Evolutionary conservation across 768 basidiomycete species (phyloP).

Genomic region (Butyriboletus loyo): DNA sequence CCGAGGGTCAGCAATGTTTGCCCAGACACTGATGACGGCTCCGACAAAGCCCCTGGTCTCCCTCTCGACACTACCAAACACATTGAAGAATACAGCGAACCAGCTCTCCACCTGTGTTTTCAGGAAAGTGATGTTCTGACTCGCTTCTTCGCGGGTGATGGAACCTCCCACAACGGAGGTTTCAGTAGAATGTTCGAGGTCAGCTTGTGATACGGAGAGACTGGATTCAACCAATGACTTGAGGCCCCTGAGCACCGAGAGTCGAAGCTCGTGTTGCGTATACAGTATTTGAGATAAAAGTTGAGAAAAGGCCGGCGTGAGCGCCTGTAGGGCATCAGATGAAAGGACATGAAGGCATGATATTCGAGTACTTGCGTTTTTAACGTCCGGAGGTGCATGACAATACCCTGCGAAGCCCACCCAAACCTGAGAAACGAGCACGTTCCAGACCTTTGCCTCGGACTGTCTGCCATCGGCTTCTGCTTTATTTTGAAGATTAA

Average conservation of each 20-base stretch:
- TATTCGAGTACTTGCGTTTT: conserved; percentile 45
- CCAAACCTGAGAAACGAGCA: conserved; percentile 93
- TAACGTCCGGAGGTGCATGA: conserved; percentile 71
- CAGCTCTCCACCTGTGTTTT: conserved; percentile 84
- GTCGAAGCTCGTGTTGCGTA: conserved; percentile 78
- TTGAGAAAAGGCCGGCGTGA: conserved; percentile 76
- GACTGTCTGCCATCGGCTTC: conserved; percentile 68
- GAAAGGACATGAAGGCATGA: background rate
- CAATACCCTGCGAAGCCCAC: conserved; percentile 89
- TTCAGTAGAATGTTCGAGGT: conserved; percentile 29
- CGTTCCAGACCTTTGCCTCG: conserved; percentile 95
- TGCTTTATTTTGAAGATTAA: conserved; percentile 79
- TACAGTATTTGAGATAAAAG: conserved; percentile 94
- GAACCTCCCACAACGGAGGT: conserved; percentile 22
- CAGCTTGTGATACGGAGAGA: conserved; percentile 42
- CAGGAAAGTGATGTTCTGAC: conserved; percentile 67
- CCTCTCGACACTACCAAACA: conserved; percentile 82
- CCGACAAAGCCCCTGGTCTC: conserved; percentile 77
- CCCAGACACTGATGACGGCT: conserved; percentile 87
- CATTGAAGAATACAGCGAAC: conserved; percentile 93
- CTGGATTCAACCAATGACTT: conserved; percentile 83
- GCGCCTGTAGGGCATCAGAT: conserved; percentile 44
- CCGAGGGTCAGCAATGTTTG: conserved; percentile 71
- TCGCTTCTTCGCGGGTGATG: conserved; percentile 58
- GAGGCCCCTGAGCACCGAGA: conserved; percentile 77